Evolutionary conservation across 1,139 yeast species (phyloP).

Genomic region (Hemisphaericaspora xylofermentans): DNA sequence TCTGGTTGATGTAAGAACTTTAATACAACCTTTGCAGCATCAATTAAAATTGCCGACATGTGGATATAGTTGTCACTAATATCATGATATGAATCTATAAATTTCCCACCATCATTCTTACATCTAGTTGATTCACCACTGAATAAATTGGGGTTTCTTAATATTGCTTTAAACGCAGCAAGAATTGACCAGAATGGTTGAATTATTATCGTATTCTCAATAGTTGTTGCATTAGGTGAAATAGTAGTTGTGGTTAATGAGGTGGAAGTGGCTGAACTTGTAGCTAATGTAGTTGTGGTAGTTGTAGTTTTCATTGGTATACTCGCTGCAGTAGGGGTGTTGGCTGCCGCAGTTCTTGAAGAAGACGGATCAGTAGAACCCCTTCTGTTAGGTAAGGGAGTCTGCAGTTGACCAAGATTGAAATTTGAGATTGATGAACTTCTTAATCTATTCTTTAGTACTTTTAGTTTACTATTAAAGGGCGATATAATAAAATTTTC

Average conservation of each 20-base stretch:
- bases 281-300: constrained; percentile 15
- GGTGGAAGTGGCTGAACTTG: constrained; percentile 14
- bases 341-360: constrained; percentile 5
- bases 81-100: constrained; percentile 11
- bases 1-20: constrained; percentile 29
- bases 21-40: constrained; percentile 40
- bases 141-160: constrained; percentile 47
- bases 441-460: constrained; percentile 14
- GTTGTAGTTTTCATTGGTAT: constrained; percentile 7
- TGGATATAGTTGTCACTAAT: neutral
- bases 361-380: neutral
- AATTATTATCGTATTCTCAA: constrained; percentile 32
- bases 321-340: neutral
- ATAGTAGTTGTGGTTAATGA: constrained; percentile 17
- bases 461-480: constrained; percentile 28
- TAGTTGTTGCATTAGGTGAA: constrained; percentile 27
- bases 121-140: constrained; percentile 49
- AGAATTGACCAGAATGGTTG: constrained; percentile 72
- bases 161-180: constrained; percentile 59
- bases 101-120: constrained; percentile 22
- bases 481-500: constrained; percentile 50
- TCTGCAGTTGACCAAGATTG: constrained; percentile 1
- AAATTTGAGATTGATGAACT: constrained; percentile 13
- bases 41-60: constrained; percentile 30
- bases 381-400: constrained; percentile 1